These are phyloP conservation scores for Colletotrichum echinochloae DNA, from an alignment of 2,329 filamentous ascomycete genomes.

Conservation along the genomic window DNA sequence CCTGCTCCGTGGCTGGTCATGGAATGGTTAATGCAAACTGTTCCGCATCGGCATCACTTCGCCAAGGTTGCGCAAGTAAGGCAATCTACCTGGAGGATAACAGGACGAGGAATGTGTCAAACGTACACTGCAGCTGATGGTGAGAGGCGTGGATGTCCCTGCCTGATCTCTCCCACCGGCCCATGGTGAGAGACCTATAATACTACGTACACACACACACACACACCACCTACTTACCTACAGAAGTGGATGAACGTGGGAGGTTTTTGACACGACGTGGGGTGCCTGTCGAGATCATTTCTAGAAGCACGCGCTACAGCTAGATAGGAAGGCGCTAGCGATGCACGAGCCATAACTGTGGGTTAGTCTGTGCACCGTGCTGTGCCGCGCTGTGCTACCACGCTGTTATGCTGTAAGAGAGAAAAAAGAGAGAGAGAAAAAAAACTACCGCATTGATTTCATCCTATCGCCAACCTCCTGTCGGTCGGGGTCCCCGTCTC, in stretches of 20 bases:
- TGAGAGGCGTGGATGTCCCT: background rate
- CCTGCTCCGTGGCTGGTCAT: background rate
- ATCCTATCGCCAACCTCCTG: background rate
- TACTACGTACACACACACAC: background rate
- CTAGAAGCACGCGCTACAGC: background rate
- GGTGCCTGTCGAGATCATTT: background rate
- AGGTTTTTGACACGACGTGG: background rate
- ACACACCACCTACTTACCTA: background rate
- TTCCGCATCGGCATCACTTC: constrained; percentile 21
- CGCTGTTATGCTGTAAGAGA: background rate
- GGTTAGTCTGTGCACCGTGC: background rate
- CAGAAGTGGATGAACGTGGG: background rate
- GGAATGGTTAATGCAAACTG: constrained; percentile 16
- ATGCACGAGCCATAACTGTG: background rate
- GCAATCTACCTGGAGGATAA: constrained; percentile 28
- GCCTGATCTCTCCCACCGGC: constrained; percentile 3
- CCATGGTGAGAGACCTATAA: background rate
- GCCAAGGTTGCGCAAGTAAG: constrained; percentile 21
- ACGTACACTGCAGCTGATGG: background rate
- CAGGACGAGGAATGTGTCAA: background rate
- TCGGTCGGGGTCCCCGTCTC: constrained; percentile 26
- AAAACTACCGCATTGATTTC: background rate
- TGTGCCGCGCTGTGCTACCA: background rate
- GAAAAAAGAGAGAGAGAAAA: no score
- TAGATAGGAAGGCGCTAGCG: background rate